phyloP scores from a whole-genome alignment of 805 yeast genomes.

The Nadsonia fulvescens region DNA sequence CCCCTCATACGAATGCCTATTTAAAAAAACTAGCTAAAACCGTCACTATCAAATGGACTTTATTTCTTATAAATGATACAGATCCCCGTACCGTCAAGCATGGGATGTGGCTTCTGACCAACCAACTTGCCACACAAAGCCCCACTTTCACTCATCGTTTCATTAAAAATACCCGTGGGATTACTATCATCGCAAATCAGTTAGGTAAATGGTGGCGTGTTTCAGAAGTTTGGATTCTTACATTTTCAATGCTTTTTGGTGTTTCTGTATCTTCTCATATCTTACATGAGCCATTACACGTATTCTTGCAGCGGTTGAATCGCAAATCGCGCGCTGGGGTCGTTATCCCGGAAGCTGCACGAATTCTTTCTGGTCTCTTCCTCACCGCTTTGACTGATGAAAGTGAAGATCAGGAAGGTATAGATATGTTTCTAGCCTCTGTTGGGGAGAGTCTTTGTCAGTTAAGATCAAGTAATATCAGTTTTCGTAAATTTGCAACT shows the following conservation, averaged over 20 bases:
- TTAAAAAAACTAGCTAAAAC: constrained; percentile 31
- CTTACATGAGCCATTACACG: neutral
- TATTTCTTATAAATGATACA: constrained; percentile 31
- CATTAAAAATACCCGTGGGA: constrained; percentile 29
- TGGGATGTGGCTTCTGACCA: constrained; percentile 29
- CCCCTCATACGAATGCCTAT: too few species aligned
- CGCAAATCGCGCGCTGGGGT: constrained; percentile 1
- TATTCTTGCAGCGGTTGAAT: constrained; percentile 1
- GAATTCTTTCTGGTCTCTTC: too few species aligned
- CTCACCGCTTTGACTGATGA: too few species aligned
- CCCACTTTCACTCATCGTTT: constrained; percentile 30
- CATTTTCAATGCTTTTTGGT: constrained; percentile 17
- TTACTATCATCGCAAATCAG: constrained; percentile 27
- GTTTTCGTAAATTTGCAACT: constrained; percentile 4
- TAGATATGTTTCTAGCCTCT: too few species aligned
- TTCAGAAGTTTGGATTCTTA: constrained; percentile 21
- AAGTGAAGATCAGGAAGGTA: too few species aligned
- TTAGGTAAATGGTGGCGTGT: constrained; percentile 32
- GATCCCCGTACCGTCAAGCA: constrained; percentile 20
- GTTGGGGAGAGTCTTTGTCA: too few species aligned
- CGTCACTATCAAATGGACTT: constrained; percentile 46
- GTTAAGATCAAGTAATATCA: constrained; percentile 2
- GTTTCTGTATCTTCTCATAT: constrained; percentile 13
- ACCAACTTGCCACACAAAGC: constrained; percentile 30
- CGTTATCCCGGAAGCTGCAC: constrained; percentile 5